phyloP scores from a whole-genome alignment of 345 rosid species.

The Dipteronia dyeriana region DNA sequence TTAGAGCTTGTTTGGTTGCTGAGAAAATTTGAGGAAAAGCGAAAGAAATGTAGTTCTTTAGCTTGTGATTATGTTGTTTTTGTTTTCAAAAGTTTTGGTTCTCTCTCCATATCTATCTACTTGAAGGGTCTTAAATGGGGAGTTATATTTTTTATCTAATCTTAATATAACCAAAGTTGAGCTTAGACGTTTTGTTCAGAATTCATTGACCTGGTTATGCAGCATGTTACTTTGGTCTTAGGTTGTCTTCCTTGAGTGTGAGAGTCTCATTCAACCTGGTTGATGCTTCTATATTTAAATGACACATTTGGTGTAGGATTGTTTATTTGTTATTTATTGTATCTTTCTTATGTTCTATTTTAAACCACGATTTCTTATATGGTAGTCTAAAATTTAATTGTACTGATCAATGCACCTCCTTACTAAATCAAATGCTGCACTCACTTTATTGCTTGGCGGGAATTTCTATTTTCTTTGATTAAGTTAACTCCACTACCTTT shows the following conservation, averaged over 20 bases:
- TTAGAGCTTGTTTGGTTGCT: conserved; percentile 10
- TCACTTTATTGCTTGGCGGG: not conserved
- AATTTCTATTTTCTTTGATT: not conserved
- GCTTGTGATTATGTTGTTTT: not conserved
- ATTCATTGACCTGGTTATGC: not conserved
- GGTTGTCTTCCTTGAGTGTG: not conserved
- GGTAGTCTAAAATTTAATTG: not conserved
- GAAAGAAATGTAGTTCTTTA: conserved; percentile 2
- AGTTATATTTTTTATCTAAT: not conserved
- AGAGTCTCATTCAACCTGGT: not conserved
- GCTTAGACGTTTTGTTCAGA: not conserved
- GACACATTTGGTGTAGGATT: not conserved
- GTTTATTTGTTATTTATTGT: not conserved
- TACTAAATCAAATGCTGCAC: not conserved
- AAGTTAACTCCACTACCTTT: not conserved
- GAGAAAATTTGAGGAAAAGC: not conserved
- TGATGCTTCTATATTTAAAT: not conserved
- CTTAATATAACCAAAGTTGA: not conserved
- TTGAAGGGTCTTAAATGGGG: no score
- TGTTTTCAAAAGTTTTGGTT: not conserved
- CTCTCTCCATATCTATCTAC: not conserved
- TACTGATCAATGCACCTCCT: not conserved
- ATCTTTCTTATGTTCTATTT: not conserved
- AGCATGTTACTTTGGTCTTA: conserved; percentile 2
- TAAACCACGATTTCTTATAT: not conserved